A percentile compares a stretch with the other conserved stretches of the same genome.
Conservation (phyloP, 2,329 filamentous ascomycete genomes). For the Neonectria ditissima region DNA sequence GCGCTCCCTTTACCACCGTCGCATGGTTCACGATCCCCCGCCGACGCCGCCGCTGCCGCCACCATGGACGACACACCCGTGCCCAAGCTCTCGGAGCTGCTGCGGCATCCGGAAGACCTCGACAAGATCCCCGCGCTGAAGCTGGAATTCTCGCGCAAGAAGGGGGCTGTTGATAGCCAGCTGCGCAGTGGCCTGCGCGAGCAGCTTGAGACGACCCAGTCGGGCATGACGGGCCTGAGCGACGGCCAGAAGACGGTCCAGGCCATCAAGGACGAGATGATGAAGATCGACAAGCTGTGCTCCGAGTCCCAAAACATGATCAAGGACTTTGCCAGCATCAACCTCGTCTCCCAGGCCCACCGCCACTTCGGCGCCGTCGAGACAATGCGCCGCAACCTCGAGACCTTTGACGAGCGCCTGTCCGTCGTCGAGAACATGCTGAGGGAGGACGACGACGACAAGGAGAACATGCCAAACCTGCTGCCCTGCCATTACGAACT, state of each 20-base stretch:
- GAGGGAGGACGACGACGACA: slow-evolving; percentile 83
- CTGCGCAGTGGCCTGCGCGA: slow-evolving; percentile 89
- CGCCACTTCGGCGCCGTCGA: slow-evolving; percentile 95
- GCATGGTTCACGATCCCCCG: slow-evolving; percentile 34
- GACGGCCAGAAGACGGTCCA: slow-evolving; percentile 93
- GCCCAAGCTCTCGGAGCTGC: slow-evolving; percentile 89
- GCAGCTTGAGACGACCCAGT: slow-evolving; percentile 93
- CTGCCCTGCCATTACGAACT: slow-evolving; percentile 92
- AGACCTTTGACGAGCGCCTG: slow-evolving; percentile 85
- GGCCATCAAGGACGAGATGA: slow-evolving; percentile 97
- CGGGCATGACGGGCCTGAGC: slow-evolving; percentile 87
- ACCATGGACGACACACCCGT: slow-evolving; percentile 69
- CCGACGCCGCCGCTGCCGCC: slow-evolving; percentile 35
- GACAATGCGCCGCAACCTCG: slow-evolving; percentile 90
- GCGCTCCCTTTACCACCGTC: slow-evolving; percentile 33
- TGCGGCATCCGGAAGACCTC: slow-evolving; percentile 95
- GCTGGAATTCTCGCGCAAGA: slow-evolving; percentile 94
- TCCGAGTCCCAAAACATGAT: slow-evolving; percentile 98
- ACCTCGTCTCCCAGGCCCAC: slow-evolving; percentile 92
- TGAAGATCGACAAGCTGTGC: slow-evolving; percentile 97
- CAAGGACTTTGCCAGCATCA: slow-evolving; percentile 93
- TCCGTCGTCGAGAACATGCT: slow-evolving; percentile 82
- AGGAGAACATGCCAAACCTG: slow-evolving; percentile 91
- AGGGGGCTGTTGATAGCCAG: slow-evolving; percentile 89
- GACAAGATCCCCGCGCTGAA: slow-evolving; percentile 94